Percentiles rank a stretch among this genome's conserved stretches.
phyloP scores from a whole-genome alignment of 2,329 filamentous ascomycete genomes.

The Colletotrichum lindemuthianum region DNA sequence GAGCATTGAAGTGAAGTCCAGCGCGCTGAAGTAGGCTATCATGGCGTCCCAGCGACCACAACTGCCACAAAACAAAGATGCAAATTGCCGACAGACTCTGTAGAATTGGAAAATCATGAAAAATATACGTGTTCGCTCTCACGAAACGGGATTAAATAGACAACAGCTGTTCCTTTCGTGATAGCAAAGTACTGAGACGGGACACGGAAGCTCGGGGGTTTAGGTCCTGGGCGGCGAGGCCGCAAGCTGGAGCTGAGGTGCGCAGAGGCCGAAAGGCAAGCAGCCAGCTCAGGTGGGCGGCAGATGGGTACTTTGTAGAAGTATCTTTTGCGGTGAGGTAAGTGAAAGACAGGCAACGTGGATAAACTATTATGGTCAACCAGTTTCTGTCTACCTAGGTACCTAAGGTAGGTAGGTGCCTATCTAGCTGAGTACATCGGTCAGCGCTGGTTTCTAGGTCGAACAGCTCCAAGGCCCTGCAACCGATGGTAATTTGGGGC shows the following conservation, averaged over 20 bases:
- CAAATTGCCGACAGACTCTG: neutral
- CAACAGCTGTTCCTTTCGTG: neutral
- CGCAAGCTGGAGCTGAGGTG: neutral
- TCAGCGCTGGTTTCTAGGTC: too few relatives aligned
- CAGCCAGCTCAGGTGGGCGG: neutral
- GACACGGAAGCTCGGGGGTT: conserved; percentile 14
- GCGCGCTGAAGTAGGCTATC: neutral
- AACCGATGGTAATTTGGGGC: neutral
- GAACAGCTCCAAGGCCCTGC: too few relatives aligned
- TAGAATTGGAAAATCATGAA: neutral
- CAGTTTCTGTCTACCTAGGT: too few relatives aligned
- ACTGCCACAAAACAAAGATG: conserved; percentile 21
- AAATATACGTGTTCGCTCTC: neutral
- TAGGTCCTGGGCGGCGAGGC: conserved; percentile 15
- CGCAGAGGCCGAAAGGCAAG: conserved; percentile 19
- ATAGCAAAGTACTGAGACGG: conserved; percentile 26
- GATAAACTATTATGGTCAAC: neutral
- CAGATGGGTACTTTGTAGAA: neutral
- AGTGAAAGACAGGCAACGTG: conserved; percentile 3
- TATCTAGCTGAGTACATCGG: too few relatives aligned
- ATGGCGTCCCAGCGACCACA: neutral
- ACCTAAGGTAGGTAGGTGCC: too few relatives aligned
- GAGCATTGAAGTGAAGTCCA: conserved; percentile 27
- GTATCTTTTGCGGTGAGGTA: conserved; percentile 23
- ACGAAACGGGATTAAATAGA: neutral